phyloP scores from a whole-genome alignment of 2,329 filamentous ascomycete species.

The Stachybotrys echinatus region DNA sequence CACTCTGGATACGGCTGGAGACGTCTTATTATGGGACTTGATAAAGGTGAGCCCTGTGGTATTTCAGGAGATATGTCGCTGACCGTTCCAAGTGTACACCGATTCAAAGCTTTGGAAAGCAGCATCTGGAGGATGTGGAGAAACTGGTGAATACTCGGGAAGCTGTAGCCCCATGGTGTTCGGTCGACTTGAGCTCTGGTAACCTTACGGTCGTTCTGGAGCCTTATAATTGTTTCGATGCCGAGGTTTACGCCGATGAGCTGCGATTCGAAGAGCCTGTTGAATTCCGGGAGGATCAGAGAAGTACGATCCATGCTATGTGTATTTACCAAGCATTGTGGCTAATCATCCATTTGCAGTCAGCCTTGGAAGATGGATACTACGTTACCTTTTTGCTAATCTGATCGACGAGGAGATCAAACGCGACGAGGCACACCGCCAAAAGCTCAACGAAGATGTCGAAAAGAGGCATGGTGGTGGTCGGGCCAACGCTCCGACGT shows the following conservation, averaged over 20 bases:
- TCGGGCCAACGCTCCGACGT: slow-evolving; percentile 53
- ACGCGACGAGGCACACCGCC: slow-evolving; percentile 70
- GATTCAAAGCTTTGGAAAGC: slow-evolving; percentile 88
- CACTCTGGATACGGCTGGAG: slow-evolving; percentile 89
- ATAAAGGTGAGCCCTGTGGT: slow-evolving; percentile 55
- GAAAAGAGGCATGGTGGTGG: slow-evolving; percentile 53
- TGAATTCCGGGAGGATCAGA: slow-evolving; percentile 86
- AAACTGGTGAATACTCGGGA: slow-evolving; percentile 81
- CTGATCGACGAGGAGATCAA: slow-evolving; percentile 87
- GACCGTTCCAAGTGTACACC: slow-evolving; percentile 62
- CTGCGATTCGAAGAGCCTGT: slow-evolving; percentile 66
- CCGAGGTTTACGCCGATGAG: slow-evolving; percentile 95
- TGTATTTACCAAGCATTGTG: background rate
- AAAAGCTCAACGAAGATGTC: slow-evolving; percentile 57
- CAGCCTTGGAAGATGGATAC: slow-evolving; percentile 93
- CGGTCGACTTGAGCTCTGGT: slow-evolving; percentile 88
- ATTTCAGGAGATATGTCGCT: background rate
- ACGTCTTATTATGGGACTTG: slow-evolving; percentile 93
- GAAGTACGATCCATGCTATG: slow-evolving; percentile 55
- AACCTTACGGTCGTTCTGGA: slow-evolving; percentile 87
- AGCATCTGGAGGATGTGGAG: slow-evolving; percentile 88
- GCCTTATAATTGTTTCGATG: slow-evolving; percentile 94
- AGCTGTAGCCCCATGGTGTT: slow-evolving; percentile 93
- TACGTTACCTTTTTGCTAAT: slow-evolving; percentile 85
- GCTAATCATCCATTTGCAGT: slow-evolving; percentile 49